Conservation (phyloP, 164 flowering plant genomes). For the Tetrastigma voinierianum region DNA sequence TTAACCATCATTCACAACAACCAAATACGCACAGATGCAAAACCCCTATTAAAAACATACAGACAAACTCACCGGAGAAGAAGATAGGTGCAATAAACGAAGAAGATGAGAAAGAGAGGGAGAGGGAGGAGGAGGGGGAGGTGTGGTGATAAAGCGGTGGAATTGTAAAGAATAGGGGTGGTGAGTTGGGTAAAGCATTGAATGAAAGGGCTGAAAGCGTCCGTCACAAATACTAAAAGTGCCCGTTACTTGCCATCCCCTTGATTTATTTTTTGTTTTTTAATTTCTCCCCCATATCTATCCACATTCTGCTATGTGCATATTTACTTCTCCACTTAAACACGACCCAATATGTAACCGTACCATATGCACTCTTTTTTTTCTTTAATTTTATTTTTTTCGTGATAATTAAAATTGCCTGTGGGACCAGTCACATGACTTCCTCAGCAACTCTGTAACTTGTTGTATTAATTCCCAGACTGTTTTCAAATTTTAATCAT, state of each 20-base stretch:
- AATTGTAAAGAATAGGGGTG: slow-evolving; percentile 32
- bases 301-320: neutral
- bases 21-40: no score
- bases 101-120: slow-evolving; percentile 6
- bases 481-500: no score
- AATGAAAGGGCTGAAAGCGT: slow-evolving; percentile 29
- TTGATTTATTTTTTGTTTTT: neutral
- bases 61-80: neutral
- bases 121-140: slow-evolving; percentile 10
- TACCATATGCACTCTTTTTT: neutral
- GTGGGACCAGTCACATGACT: no score
- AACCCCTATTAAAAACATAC: neutral
- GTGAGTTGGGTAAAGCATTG: slow-evolving; percentile 65
- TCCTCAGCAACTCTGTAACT: neutral
- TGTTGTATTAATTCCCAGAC: neutral
- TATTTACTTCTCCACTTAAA: neutral
- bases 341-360: no score
- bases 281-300: neutral
- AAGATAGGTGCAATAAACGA: slow-evolving; percentile 7
- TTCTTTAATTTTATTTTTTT: neutral
- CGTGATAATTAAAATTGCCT: neutral
- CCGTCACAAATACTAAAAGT: slow-evolving; percentile 19
- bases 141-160: slow-evolving; percentile 23
- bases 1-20: neutral
- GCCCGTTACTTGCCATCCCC: slow-evolving; percentile 23